Evolutionary conservation across 2,329 filamentous ascomycete species (phyloP), one percentile per base, ranked within the genome.

Genomic region (Huntiella savannae): DNA sequence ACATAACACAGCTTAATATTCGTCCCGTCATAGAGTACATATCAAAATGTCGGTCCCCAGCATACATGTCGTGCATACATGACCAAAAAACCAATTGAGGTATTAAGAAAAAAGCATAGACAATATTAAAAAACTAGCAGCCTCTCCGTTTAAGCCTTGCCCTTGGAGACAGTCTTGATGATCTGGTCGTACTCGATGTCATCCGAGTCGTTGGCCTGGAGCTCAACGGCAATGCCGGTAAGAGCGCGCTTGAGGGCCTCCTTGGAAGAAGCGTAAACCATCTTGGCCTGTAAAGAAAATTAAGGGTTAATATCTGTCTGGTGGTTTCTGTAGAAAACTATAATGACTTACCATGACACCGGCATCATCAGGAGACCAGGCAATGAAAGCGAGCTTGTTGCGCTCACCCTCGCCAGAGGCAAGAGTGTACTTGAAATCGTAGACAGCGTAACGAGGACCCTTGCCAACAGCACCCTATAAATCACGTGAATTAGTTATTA

Each of bases 231-330:
- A 55, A 88, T 67, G 53, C 82, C 82, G 59, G 75, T 82, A 53
- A 91, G 73, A 43, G 80, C 64, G 63, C 79, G 78, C 74, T 86
- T 88, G 55, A 91, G 73, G 50, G 81, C 79, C 57, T 87, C 81
- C 70, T 88, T 91, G 64, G 83, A 91, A 45, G 83, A 82, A 56
- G 82, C 81, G 71, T 88, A 91, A 63, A 86, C 73, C 83, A 91
- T 91, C 72, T 86, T 86, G 64, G 79, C 72, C 82, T 86, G 54
- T 49, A 40, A 33, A n/a, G 17, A 41, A 32, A 5, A 32, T 32
- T n/a, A 4, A 8, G 28, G 33, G 34, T 45, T 32, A 45, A 33
- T 16, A 38, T 45, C 3, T 4, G 28, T 8, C 5, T 36, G 34
- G 34, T 36, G 15, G 22, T n/a, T 2, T n/a, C 43, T 13, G 17